Conservation (phyloP, 495 filamentous ascomycete genomes). For the Aspergillus olivimuriae region DNA sequence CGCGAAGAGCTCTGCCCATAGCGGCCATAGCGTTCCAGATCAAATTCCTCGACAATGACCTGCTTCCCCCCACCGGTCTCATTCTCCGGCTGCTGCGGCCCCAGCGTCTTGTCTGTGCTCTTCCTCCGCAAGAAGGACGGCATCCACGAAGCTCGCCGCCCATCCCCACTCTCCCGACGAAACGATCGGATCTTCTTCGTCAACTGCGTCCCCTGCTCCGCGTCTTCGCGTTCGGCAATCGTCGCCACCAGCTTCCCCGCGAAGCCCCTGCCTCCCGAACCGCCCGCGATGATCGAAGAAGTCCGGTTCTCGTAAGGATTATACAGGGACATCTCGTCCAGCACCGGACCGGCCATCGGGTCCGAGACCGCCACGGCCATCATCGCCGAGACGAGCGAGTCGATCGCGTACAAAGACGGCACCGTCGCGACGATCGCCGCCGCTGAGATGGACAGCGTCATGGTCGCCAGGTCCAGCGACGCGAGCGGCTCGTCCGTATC, state of each 20-base stretch:
- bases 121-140: not conserved
- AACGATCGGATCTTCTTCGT: constrained; percentile 26
- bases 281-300: not conserved
- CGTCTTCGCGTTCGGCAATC: constrained; percentile 38
- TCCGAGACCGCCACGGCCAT: constrained; percentile 63
- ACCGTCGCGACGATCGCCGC: constrained; percentile 36
- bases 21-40: constrained; percentile 40
- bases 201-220: constrained; percentile 25
- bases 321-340: constrained; percentile 31
- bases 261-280: constrained; percentile 17
- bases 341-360: constrained; percentile 34
- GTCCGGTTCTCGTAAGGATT: constrained; percentile 2
- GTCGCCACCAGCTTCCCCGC: constrained; percentile 31
- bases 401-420: constrained; percentile 64
- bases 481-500: constrained; percentile 41
- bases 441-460: constrained; percentile 41
- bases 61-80: constrained; percentile 20
- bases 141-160: not conserved
- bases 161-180: constrained; percentile 5
- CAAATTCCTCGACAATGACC: constrained; percentile 37
- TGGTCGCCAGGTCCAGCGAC: constrained; percentile 43
- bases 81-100: constrained; percentile 9
- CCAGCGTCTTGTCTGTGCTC: not conserved
- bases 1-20: constrained; percentile 29
- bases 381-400: constrained; percentile 63